phyloP scores from a whole-genome alignment of 1,284 basidiomycete species.

The Ganoderma meredithae region DNA sequence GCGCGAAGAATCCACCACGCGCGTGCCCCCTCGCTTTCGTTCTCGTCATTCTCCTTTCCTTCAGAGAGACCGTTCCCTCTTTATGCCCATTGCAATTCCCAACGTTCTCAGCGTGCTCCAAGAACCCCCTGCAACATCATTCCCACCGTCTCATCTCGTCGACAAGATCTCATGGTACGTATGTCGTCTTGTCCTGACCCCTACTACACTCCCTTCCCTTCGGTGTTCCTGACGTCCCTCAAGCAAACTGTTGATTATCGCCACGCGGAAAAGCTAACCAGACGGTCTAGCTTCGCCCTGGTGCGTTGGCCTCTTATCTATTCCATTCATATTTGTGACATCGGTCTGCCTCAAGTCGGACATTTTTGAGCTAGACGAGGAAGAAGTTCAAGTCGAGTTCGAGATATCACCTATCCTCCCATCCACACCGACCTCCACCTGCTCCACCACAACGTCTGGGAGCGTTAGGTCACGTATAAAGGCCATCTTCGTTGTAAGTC shows the following conservation, averaged over 20 bases:
- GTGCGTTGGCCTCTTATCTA: slow-evolving; percentile 20
- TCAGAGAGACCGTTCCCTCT: slow-evolving; percentile 32
- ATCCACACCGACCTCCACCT: slow-evolving; percentile 27
- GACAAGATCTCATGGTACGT: slow-evolving; percentile 28
- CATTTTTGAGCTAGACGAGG: slow-evolving; percentile 42
- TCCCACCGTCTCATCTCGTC: background rate
- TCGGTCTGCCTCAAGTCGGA: slow-evolving; percentile 29
- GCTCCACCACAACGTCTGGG: slow-evolving; percentile 42
- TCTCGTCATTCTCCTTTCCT: slow-evolving; percentile 21
- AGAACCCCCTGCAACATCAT: slow-evolving; percentile 16
- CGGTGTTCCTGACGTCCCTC: background rate
- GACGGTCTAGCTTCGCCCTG: slow-evolving; percentile 34
- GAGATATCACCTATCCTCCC: slow-evolving; percentile 63
- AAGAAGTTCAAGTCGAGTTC: slow-evolving; percentile 50
- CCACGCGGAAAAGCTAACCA: slow-evolving; percentile 15
- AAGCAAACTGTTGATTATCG: slow-evolving; percentile 35
- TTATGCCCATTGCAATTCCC: slow-evolving; percentile 31
- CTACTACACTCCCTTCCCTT: too few species aligned
- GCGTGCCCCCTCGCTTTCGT: slow-evolving; percentile 24
- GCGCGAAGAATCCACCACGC: slow-evolving; percentile 19
- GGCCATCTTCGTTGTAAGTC: slow-evolving; percentile 24
- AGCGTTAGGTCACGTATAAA: slow-evolving; percentile 28
- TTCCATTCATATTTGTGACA: background rate
- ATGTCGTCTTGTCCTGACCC: background rate
- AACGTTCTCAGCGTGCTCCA: slow-evolving; percentile 14